Evolutionary conservation across 2,329 filamentous ascomycete genomes (phyloP), one percentile per base, ranked within the genome.

Genomic region (Alternaria sp.): DNA sequence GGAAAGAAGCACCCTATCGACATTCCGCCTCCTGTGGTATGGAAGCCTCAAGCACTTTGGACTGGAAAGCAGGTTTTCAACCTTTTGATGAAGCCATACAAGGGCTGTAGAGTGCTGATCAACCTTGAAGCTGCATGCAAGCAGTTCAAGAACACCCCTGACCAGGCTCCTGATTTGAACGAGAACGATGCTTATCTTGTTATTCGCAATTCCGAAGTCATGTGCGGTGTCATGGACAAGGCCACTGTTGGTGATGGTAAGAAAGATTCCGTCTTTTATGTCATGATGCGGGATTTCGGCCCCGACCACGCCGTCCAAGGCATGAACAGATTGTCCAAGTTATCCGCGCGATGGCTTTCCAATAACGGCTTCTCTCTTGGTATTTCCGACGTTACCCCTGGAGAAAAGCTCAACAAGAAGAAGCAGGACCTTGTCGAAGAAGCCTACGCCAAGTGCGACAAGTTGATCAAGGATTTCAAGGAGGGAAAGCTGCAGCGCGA

Each of bases 221-320:
- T 99, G 92, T 98, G 94, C 74, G 95, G 95, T 62, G 87, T 90
- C 61, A 97, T 98, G 93, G 95, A 99, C 82, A 99, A 99, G 80
- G 91, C 92, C 1, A 98, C 94, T 0, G 92, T 99, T n/a, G 95
- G 95, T 69, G 89, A 92, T 6, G 95, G 95, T 70, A 98, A 98
- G 83, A 99, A 99, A 76, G 94, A 97, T 76, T 97, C 94, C 0
- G 89, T 99, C 20, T 99, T 98, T 75, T 99, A 97, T 74, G 91
- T 98, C 57, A 94, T 99, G 75, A 87, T 98, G 69, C 88, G 95
- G 83, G 95, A 99, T 81, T 99, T 91, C 71, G 95, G 95, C 0
- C 92, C 94, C 1, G 91, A 96, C 55, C 89, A 92, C 57, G 93
- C 95, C 7, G 93, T 94, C 0, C 87, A 88, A 57, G 93, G 92